Evolutionary conservation across 768 basidiomycete species (phyloP), one percentile per base, ranked within the genome.

Genomic region (Hortiboletus flavorubellus): DNA sequence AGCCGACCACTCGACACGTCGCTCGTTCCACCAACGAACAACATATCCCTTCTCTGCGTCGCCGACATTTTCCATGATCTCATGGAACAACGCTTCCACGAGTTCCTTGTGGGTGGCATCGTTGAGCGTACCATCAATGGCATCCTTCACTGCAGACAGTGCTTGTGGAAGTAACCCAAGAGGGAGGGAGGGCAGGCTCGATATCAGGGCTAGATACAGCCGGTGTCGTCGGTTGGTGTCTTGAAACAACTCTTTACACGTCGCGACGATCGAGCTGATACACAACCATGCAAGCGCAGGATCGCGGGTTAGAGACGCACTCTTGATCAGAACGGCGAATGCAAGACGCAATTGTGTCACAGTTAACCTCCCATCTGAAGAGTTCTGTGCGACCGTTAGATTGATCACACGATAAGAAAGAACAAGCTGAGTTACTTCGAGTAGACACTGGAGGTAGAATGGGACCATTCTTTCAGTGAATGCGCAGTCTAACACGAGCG

Each of bases 21-120:
- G 72, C 52, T 79, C 76, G 65, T 83, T 78, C 90, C 90, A 92
- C 90, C 90, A 92, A 43, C 70, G 73, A 70, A 91, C 78, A 40
- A 72, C 82, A 56, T 76, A 76, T 64, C 81, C 83, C 72, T 86
- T 89, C 73, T 87, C 86, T 41, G 75, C 74, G 65, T 91, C 87
- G 14, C 85, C 87, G 2, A 86, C 79, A 41, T 75, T 77, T 64
- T 83, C 81, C 62, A 81, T 69, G 34, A 92, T 78, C 68, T 89
- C 86, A 40, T 71, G 74, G 69, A 86, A 86, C 42, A 88, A 65
- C 7, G 81, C 81, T 41, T 82, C 72, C 16, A 80, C 73, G 29
- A 91, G 71, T 55, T 83, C 82, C 60, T 64, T 69, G 66, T 66
- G 68, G 59, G 49, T 54, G 23, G 53, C 54, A 47, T 69, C 64